phyloP scores from a whole-genome alignment of 2,329 filamentous ascomycete genomes.

The Cordyceps fumosorosea region DNA sequence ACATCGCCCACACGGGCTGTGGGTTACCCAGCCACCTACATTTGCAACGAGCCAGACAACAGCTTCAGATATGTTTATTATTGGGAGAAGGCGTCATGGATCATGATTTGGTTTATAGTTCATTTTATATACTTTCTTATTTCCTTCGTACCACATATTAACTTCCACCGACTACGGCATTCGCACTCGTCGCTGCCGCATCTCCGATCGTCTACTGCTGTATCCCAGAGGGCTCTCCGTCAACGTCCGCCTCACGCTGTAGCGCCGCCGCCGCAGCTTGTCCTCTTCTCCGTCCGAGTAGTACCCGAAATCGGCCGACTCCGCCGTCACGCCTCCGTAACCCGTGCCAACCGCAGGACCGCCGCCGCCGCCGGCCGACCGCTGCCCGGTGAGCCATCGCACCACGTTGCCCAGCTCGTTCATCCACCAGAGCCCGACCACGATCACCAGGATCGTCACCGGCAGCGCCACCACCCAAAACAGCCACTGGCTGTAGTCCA shows the following conservation, averaged over 20 bases:
- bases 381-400: slow-evolving; percentile 22
- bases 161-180: too few relatives aligned
- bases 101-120: neutral
- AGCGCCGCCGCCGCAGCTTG: neutral
- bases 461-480: slow-evolving; percentile 45
- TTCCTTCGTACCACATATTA: too few relatives aligned
- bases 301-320: neutral
- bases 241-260: neutral
- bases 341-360: neutral
- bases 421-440: slow-evolving; percentile 35
- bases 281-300: slow-evolving; percentile 3
- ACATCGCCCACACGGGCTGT: neutral
- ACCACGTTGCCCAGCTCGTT: slow-evolving; percentile 33
- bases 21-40: neutral
- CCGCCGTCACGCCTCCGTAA: slow-evolving; percentile 1
- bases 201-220: neutral
- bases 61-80: neutral
- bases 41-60: neutral
- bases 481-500: slow-evolving; percentile 40
- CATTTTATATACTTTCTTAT: neutral
- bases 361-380: neutral
- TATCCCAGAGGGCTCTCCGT: neutral
- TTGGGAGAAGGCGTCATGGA: neutral
- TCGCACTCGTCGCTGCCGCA: neutral
- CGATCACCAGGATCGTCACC: slow-evolving; percentile 35